phyloP scores from a whole-genome alignment of 1,139 yeast genomes.

The Martiniozyma asiatica region DNA sequence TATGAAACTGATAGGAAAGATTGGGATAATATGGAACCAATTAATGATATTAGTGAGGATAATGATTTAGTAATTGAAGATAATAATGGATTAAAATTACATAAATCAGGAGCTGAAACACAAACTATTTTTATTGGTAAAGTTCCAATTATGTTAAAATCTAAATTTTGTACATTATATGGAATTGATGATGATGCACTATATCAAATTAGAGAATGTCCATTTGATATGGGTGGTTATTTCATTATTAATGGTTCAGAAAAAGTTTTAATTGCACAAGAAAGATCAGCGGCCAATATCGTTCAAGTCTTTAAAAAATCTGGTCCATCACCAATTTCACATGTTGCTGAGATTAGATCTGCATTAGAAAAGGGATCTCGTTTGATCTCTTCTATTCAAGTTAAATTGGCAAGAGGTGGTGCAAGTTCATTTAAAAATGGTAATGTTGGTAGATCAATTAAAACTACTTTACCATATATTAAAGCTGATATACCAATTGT shows the following conservation, averaged over 20 bases:
- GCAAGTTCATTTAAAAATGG: slow-evolving; percentile 36
- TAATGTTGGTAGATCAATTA: slow-evolving; percentile 68
- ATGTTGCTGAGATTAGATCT: slow-evolving; percentile 91
- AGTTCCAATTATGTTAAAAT: slow-evolving; percentile 95
- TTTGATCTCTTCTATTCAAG: slow-evolving; percentile 86
- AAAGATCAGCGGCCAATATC: slow-evolving; percentile 94
- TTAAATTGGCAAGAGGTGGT: slow-evolving; percentile 44
- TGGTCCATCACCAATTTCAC: slow-evolving; percentile 94
- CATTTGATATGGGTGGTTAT: slow-evolving; percentile 99
- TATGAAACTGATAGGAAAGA: slow-evolving; percentile 22
- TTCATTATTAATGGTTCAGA: slow-evolving; percentile 97
- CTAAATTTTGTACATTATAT: slow-evolving; percentile 88
- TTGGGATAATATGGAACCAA: slow-evolving; percentile 17
- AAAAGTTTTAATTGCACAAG: slow-evolving; percentile 96
- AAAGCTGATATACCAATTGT: slow-evolving; percentile 95
- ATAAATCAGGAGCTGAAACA: slow-evolving; percentile 22
- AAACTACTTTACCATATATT: slow-evolving; percentile 91
- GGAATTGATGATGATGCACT: slow-evolving; percentile 91
- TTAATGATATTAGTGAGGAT: slow-evolving; percentile 25
- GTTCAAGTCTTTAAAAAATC: slow-evolving; percentile 98
- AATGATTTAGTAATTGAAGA: slow-evolving; percentile 37
- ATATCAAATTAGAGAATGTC: slow-evolving; percentile 94
- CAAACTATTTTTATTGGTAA: slow-evolving; percentile 74
- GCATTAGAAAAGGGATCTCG: slow-evolving; percentile 97
- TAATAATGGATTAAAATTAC: slow-evolving; percentile 25